Evolutionary conservation across 2,329 filamentous ascomycete genomes (phyloP), one percentile per base, ranked within the genome.

Genomic region (Calonectria hongkongensis): DNA sequence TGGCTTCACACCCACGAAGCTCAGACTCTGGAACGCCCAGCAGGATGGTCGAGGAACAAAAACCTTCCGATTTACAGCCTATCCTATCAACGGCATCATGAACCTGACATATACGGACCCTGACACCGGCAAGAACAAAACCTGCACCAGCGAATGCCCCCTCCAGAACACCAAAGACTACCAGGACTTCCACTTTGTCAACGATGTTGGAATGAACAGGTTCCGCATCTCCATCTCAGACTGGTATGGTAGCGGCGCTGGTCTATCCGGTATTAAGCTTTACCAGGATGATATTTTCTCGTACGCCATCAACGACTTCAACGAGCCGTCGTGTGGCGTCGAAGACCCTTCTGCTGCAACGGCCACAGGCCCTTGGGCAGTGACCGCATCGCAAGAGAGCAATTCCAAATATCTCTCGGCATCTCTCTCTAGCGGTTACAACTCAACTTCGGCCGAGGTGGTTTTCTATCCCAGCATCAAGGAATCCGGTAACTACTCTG

Each of bases 101-200:
- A 98, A 98, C 84, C 89, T 99, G 81, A 98, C 95, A 45, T 98
- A 97, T 79, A 92, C 92, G 75, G 95, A 98, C 80, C 93, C 94
- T 28, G 86, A 82, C 47, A 94, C 91, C 2, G 93, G 94, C 30
- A 86, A 90, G 64, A 92, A 93, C 68, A 85, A 87, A 36, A 92
- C 90, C 70, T 99, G 97, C 85, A 95, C 96, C 66, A 93, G 92
- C 73, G 89, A 91, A 80, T 99, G 97, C 79, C 94, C 96, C n/a
- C 89, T 99, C 60, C 95, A 94, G 74, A 88, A 92, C 80, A 91
- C 95, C 79, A 85, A 88, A 7, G 84, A 88, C 64, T 97, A 91
- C 78, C 96, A 98, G 83, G 97, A 99, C 80, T 99, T 98, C 82
- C 90, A 92, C 76, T 98, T 99, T 79, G 94, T 98, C 77, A 98